A percentile compares a stretch with the other conserved stretches of the same genome.
phyloP scores from a whole-genome alignment of 352 stramenopile genomes.

The Blastocystis sp. region DNA sequence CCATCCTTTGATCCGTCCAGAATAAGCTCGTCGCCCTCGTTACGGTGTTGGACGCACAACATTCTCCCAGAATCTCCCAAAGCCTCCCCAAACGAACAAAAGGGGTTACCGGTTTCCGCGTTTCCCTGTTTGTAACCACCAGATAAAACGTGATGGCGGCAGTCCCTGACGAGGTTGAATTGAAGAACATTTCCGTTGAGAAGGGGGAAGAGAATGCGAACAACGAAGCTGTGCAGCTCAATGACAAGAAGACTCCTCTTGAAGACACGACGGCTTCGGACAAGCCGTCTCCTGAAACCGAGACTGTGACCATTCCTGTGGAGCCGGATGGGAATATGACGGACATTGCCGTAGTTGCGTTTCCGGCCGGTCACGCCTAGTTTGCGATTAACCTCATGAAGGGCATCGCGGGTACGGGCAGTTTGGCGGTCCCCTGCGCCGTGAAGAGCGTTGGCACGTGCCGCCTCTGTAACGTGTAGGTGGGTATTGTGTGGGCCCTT shows the following conservation, averaged over 20 bases:
- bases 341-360: not conserved
- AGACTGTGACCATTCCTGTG: not conserved
- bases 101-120: not conserved
- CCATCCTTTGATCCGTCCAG: not conserved
- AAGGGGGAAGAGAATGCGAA: not conserved
- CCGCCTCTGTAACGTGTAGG: not conserved
- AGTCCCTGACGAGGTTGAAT: conserved; percentile 32
- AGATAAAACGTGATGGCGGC: not conserved
- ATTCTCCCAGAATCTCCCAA: too few relatives aligned
- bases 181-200: conserved; percentile 2
- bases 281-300: not conserved
- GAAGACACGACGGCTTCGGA: not conserved
- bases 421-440: conserved; percentile 26
- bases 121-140: conserved; percentile 5
- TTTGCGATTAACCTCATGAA: conserved; percentile 70
- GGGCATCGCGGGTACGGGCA: conserved; percentile 61
- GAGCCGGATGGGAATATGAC: conserved; percentile 44
- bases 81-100: not conserved
- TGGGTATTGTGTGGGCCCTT: conserved; percentile 40
- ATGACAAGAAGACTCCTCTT: not conserved
- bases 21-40: too few relatives aligned
- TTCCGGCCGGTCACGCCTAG: not conserved
- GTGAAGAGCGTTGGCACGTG: not conserved
- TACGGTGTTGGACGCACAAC: too few relatives aligned
- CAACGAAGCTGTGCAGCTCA: not conserved